phyloP scores from a whole-genome alignment of 305 asterid species.

The Fraxinus sp. region DNA sequence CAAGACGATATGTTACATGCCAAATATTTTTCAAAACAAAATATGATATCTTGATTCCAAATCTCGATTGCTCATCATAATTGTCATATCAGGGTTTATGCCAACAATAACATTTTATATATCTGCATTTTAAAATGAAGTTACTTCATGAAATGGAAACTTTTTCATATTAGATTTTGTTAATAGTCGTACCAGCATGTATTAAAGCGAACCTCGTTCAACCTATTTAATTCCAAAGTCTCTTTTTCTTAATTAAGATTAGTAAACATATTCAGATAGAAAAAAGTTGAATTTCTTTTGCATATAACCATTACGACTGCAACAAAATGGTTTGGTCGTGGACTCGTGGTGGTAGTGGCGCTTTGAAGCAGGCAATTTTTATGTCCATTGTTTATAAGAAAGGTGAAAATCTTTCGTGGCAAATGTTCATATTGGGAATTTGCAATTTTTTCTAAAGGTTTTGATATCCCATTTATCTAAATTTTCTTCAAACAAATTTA shows the following conservation, averaged over 20 bases:
- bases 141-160: neutral
- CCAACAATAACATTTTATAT: neutral
- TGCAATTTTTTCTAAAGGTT: neutral
- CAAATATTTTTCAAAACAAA: neutral
- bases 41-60: neutral
- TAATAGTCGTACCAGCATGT: neutral
- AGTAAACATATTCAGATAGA: conserved; percentile 1
- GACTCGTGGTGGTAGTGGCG: neutral
- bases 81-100: conserved; percentile 5
- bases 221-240: neutral
- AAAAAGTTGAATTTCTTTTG: conserved; percentile 11
- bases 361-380: neutral
- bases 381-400: neutral
- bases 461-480: neutral
- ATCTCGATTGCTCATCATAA: conserved; percentile 7
- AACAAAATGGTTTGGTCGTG: neutral
- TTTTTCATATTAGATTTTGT: neutral
- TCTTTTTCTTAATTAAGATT: neutral
- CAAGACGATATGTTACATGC: neutral
- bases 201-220: conserved; percentile 3
- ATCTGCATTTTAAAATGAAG: conserved; percentile 10
- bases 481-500: neutral
- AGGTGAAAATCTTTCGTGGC: neutral
- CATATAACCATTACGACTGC: conserved; percentile 1
- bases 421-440: neutral